Conservation (phyloP, 2,329 filamentous ascomycete species). For the Phyllosticta citriasiana region DNA sequence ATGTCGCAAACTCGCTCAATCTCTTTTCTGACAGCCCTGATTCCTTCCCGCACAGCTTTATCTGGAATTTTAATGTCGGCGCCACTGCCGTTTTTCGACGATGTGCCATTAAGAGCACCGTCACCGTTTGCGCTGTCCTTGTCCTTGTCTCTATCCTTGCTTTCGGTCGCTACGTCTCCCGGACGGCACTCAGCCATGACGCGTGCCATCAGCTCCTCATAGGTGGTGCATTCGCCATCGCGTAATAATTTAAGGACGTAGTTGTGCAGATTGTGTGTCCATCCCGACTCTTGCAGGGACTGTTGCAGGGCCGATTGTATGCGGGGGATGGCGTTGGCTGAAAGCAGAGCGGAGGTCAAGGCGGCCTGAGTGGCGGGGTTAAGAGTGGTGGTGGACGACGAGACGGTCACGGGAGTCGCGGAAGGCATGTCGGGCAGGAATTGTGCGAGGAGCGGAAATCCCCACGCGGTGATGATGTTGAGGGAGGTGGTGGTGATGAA, state of each 20-base stretch:
- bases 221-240: constrained; percentile 46
- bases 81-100: background rate
- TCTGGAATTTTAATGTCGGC: constrained; percentile 37
- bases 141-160: constrained; percentile 16
- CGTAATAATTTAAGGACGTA: constrained; percentile 48
- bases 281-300: constrained; percentile 47
- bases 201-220: constrained; percentile 45
- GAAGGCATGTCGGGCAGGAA: constrained; percentile 10
- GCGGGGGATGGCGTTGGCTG: constrained; percentile 41
- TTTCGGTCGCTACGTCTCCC: constrained; percentile 19
- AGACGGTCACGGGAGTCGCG: constrained; percentile 18
- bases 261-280: constrained; percentile 45
- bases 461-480: no score
- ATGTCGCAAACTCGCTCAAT: constrained; percentile 40
- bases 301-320: constrained; percentile 46
- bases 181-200: constrained; percentile 39
- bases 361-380: constrained; percentile 29
- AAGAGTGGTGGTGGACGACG: constrained; percentile 29
- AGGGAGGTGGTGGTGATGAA: background rate
- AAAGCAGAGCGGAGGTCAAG: constrained; percentile 38
- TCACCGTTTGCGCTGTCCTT: constrained; percentile 18
- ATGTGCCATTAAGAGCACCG: background rate
- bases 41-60: constrained; percentile 39
- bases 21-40: constrained; percentile 41
- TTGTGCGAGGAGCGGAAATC: background rate